Evolutionary conservation across 495 filamentous ascomycete genomes (phyloP), one percentile per base, ranked within the genome.

Genomic region (Rostrohypoxylon terebratum): DNA sequence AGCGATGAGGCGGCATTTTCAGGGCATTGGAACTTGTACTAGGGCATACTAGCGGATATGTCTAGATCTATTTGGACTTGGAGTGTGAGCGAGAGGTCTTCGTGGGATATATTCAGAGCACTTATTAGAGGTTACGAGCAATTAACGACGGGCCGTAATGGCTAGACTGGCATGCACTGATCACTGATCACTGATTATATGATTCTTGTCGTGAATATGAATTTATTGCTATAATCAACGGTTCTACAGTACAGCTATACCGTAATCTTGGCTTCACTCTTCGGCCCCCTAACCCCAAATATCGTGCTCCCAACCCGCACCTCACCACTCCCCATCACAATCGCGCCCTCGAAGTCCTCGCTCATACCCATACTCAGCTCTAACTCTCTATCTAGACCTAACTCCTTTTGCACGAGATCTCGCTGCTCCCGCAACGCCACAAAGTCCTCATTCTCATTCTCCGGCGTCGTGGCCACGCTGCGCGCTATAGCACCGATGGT

Each of bases 221-320:
- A 25, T 4, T 1, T 23, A 23, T 14, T 31, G 23, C 21, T 53
- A n/a, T n/a, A 28, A 25, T 1, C 47, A 23, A 20, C 14, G 20
- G 23, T 50, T 13, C 5, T 23, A 1, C 20, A 1, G 6, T 4
- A n/a, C 6, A 33, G 0, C 45, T 74, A 85, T 38, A 81, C 86
- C 65, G 80, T 80, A 40, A 91, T 73, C 77, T 87, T 89, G 1
- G 91, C 91, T 75, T 94, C 90, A 57, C 85, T 82, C 84, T 89
- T 96, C 23, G 86, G 81, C 54, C 91, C 91, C 77, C 96, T 83
- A 74, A 89, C 82, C 34, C 96, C 96, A 81, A 99, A 99, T 48
- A 99, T 96, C 16, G 92, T 93, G 69, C 91, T 98, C 3, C 96
- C 96, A 18, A 99, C 89, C n/a, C 96, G 85, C n/a, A 99, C 94